Conservation (phyloP, 75 land plant species). For the Selaginella moellendorffii region DNA sequence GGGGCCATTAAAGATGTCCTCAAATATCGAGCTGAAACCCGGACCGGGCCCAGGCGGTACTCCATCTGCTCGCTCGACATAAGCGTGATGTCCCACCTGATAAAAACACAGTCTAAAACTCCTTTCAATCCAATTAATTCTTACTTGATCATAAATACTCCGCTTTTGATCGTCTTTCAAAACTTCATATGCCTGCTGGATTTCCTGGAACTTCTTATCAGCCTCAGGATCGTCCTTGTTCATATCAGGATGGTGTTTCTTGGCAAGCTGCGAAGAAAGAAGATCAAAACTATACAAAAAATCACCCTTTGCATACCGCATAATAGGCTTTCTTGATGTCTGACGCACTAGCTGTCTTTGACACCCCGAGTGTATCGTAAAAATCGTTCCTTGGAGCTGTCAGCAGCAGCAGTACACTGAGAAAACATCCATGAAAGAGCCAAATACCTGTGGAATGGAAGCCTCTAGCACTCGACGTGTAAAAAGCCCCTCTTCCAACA, state of each 20-base stretch:
- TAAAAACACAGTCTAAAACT: not conserved
- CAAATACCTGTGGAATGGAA: not conserved
- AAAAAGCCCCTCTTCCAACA: not conserved
- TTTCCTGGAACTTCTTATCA: slow-evolving; percentile 6
- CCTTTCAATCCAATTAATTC: not conserved
- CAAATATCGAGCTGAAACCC: not conserved
- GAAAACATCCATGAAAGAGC: not conserved
- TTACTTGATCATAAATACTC: slow-evolving; percentile 62
- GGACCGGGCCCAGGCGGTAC: not conserved
- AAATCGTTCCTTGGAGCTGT: slow-evolving; percentile 26
- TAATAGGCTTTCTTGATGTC: slow-evolving; percentile 92
- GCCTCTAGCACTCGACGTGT: not conserved
- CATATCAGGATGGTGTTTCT: slow-evolving; percentile 9
- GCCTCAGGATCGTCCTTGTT: slow-evolving; percentile 1
- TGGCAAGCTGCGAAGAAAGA: slow-evolving; percentile 5
- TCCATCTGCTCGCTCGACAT: not conserved
- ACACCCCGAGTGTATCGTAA: slow-evolving; percentile 77
- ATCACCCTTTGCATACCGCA: slow-evolving; percentile 31
- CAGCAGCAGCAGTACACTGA: not conserved
- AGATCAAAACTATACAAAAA: not conserved
- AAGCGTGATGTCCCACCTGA: not conserved
- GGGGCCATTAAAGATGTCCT: not conserved
- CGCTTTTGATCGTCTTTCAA: slow-evolving; percentile 74
- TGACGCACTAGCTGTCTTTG: slow-evolving; percentile 42
- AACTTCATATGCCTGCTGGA: slow-evolving; percentile 18